These are phyloP conservation scores for Ajuga reptans DNA, from an alignment of 305 asterid species.

Conservation along the genomic window DNA sequence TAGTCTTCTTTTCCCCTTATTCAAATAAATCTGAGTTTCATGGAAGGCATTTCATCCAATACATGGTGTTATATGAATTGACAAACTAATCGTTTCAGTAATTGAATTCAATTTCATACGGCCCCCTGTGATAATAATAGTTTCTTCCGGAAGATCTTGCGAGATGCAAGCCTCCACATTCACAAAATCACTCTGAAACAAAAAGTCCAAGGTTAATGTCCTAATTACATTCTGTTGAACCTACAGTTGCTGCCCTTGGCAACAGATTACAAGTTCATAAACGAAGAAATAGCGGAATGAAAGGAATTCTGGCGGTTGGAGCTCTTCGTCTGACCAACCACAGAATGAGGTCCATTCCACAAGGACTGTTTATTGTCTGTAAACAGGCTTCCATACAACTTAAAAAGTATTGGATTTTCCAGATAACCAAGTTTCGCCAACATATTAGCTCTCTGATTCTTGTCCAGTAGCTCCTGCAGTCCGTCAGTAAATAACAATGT, in stretches of 20 bases:
- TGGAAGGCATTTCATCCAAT: too few relatives aligned
- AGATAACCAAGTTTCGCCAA: slow-evolving; percentile 66
- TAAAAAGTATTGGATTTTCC: slow-evolving; percentile 65
- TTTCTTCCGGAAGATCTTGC: too few relatives aligned
- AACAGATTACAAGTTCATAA: slow-evolving; percentile 38
- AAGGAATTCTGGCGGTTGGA: slow-evolving; percentile 40
- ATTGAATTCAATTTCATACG: too few relatives aligned
- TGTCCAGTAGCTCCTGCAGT: slow-evolving; percentile 47
- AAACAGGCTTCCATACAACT: slow-evolving; percentile 58
- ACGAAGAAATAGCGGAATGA: slow-evolving; percentile 50
- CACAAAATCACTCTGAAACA: not conserved
- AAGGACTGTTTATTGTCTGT: slow-evolving; percentile 41
- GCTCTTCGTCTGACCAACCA: slow-evolving; percentile 30
- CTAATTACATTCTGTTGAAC: not conserved
- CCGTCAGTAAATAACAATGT: not conserved
- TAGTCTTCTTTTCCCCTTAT: too few relatives aligned
- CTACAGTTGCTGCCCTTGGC: not conserved
- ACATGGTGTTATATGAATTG: too few relatives aligned
- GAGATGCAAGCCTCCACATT: too few relatives aligned
- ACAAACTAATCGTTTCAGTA: too few relatives aligned
- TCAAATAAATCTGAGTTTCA: too few relatives aligned
- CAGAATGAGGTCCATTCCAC: slow-evolving; percentile 88
- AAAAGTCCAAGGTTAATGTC: not conserved
- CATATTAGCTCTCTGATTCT: slow-evolving; percentile 73
- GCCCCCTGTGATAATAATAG: too few relatives aligned